A percentile compares a stretch with the other conserved stretches of the same genome.
phyloP scores from a whole-genome alignment of 108 stramenopile genomes.

The Pseudonitzschia delicatissima region DNA sequence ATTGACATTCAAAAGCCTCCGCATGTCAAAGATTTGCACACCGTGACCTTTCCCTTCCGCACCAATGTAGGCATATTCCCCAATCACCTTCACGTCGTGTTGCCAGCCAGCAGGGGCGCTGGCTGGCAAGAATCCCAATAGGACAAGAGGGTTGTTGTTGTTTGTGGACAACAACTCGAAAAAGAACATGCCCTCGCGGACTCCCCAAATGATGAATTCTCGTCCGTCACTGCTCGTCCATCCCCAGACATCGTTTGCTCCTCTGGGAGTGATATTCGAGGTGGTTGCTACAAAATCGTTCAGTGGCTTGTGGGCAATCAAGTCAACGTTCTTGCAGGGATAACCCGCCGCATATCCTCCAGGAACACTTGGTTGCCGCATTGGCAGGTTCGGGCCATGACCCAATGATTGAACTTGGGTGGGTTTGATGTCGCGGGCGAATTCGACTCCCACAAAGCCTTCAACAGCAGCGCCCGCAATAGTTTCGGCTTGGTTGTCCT shows the following conservation, averaged over 20 bases:
- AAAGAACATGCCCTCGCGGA: neutral
- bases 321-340: neutral
- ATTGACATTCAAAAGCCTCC: neutral
- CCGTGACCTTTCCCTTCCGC: conserved; percentile 16
- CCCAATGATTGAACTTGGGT: no score
- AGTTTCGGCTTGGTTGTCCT: neutral
- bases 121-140: neutral
- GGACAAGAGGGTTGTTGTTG: no score
- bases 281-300: neutral
- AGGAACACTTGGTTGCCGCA: no score
- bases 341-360: neutral
- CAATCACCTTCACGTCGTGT: conserved; percentile 33
- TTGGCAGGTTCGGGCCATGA: no score
- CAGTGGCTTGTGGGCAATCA: neutral
- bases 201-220: conserved; percentile 4
- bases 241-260: conserved; percentile 7
- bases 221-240: neutral
- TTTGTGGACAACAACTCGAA: neutral
- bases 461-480: neutral
- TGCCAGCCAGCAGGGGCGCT: no score
- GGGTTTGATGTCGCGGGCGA: no score
- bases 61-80: conserved; percentile 28
- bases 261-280: neutral
- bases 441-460: neutral
- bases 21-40: neutral